Evolutionary conservation across 768 basidiomycete genomes (phyloP).

Genomic region (Mycena haematopus): DNA sequence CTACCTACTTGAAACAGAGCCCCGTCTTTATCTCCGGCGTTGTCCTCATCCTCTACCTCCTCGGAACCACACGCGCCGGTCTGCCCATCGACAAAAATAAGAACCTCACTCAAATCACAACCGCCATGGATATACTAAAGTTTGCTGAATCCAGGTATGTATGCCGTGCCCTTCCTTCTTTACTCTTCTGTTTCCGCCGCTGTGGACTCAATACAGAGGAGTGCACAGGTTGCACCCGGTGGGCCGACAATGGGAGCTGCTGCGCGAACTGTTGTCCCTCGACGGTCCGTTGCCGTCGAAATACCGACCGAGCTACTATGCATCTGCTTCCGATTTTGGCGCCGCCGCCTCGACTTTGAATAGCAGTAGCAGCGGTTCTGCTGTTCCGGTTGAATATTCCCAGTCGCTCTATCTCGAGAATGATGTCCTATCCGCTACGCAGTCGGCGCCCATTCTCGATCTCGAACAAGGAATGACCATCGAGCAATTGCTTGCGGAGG

Average conservation of each 20-base stretch:
- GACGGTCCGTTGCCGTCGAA: constrained; percentile 4
- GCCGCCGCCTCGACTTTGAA: no score
- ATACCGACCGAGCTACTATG: background rate
- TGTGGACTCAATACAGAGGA: background rate
- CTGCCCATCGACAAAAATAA: constrained; percentile 5
- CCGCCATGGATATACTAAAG: constrained; percentile 4
- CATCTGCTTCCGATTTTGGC: background rate
- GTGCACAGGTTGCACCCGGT: background rate
- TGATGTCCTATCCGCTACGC: background rate
- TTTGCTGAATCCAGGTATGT: constrained; percentile 9
- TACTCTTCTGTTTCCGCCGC: background rate
- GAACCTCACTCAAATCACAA: background rate
- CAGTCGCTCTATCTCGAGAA: background rate
- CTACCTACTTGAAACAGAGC: background rate
- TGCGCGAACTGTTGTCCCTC: constrained; percentile 18
- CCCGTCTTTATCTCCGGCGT: constrained; percentile 1
- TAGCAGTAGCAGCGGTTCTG: no score
- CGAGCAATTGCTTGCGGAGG: constrained; percentile 15
- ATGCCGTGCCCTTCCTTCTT: no score
- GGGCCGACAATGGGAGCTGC: constrained; percentile 19
- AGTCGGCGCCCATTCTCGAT: background rate
- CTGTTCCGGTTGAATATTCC: background rate
- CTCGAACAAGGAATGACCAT: constrained; percentile 1
- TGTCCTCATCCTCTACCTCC: constrained; percentile 8
- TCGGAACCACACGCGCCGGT: constrained; percentile 11